A percentile compares a stretch with the other conserved stretches of the same genome.
These are phyloP conservation scores for Pseudogymnoascus sp. DNA, from an alignment of 2,329 filamentous ascomycete genomes.

Conservation along the genomic window DNA sequence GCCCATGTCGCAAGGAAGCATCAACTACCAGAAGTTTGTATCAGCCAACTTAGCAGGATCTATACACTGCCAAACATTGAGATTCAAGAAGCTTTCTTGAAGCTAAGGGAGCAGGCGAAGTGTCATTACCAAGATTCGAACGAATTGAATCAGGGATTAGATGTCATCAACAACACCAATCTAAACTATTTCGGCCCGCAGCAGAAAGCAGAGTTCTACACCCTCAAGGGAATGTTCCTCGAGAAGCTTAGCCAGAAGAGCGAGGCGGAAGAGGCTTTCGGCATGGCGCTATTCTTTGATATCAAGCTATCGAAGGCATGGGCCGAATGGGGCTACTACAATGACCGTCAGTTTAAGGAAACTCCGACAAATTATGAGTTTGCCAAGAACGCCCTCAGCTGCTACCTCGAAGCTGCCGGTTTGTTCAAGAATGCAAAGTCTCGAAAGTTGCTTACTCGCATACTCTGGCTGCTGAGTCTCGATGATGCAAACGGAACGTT, in stretches of 20 bases:
- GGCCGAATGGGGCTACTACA: slow-evolving; percentile 99
- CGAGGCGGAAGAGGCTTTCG: slow-evolving; percentile 89
- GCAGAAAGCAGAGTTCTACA: slow-evolving; percentile 98
- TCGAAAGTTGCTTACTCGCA: slow-evolving; percentile 82
- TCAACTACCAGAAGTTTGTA: slow-evolving; percentile 92
- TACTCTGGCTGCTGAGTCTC: slow-evolving; percentile 89
- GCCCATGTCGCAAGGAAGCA: slow-evolving; percentile 97
- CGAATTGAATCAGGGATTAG: slow-evolving; percentile 83
- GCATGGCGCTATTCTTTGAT: slow-evolving; percentile 91
- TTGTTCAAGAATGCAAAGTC: slow-evolving; percentile 97
- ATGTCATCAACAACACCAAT: slow-evolving; percentile 99
- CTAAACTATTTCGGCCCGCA: slow-evolving; percentile 94
- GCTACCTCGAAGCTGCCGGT: slow-evolving; percentile 90
- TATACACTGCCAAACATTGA: slow-evolving; percentile 99
- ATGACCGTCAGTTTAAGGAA: slow-evolving; percentile 90
- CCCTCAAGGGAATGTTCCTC: slow-evolving; percentile 97
- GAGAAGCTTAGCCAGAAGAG: slow-evolving; percentile 86
- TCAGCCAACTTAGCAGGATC: slow-evolving; percentile 91
- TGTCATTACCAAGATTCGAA: slow-evolving; percentile 96
- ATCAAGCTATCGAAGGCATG: slow-evolving; percentile 93
- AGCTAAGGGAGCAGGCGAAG: slow-evolving; percentile 95
- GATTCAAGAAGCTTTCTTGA: slow-evolving; percentile 97
- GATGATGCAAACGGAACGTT: slow-evolving; percentile 81
- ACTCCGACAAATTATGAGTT: slow-evolving; percentile 73
- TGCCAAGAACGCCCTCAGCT: slow-evolving; percentile 86